A percentile compares a stretch with the other conserved stretches of the same genome.
Conservation (phyloP, 495 filamentous ascomycete species). For the Hapsidospora chrysogenum region DNA sequence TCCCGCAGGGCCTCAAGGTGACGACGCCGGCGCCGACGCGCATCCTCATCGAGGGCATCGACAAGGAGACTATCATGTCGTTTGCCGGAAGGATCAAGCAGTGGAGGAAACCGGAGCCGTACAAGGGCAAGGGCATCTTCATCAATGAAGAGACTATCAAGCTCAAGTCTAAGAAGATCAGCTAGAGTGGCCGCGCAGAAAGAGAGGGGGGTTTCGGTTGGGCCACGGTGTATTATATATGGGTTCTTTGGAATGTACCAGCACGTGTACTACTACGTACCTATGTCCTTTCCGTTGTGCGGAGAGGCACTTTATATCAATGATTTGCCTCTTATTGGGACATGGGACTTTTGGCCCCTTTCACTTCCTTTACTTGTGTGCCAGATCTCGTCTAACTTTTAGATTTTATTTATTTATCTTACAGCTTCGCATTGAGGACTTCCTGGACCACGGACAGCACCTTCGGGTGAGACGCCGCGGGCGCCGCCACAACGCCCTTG, state of each 20-base stretch:
- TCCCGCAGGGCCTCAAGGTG: slow-evolving; percentile 72
- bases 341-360: too few relatives aligned
- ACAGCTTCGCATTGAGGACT: slow-evolving; percentile 38
- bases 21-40: slow-evolving; percentile 87
- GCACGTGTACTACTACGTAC: slow-evolving; percentile 1
- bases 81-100: slow-evolving; percentile 77
- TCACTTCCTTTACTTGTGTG: too few relatives aligned
- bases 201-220: not conserved
- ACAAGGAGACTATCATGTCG: slow-evolving; percentile 71
- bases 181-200: slow-evolving; percentile 34
- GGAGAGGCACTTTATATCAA: slow-evolving; percentile 5
- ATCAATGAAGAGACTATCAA: slow-evolving; percentile 93
- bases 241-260: not conserved
- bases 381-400: too few relatives aligned
- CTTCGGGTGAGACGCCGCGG: slow-evolving; percentile 50
- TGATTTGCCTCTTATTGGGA: too few relatives aligned
- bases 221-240: not conserved
- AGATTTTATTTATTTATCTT: slow-evolving; percentile 4
- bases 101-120: slow-evolving; percentile 90
- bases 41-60: slow-evolving; percentile 72
- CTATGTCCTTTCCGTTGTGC: too few relatives aligned
- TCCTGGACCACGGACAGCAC: slow-evolving; percentile 71
- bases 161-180: slow-evolving; percentile 98
- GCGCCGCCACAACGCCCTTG: slow-evolving; percentile 85
- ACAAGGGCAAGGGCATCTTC: slow-evolving; percentile 99